Percentiles rank a stretch among this genome's conserved stretches.
Conservation (phyloP, 2,329 filamentous ascomycete species). For the Ciborinia camelliae region DNA sequence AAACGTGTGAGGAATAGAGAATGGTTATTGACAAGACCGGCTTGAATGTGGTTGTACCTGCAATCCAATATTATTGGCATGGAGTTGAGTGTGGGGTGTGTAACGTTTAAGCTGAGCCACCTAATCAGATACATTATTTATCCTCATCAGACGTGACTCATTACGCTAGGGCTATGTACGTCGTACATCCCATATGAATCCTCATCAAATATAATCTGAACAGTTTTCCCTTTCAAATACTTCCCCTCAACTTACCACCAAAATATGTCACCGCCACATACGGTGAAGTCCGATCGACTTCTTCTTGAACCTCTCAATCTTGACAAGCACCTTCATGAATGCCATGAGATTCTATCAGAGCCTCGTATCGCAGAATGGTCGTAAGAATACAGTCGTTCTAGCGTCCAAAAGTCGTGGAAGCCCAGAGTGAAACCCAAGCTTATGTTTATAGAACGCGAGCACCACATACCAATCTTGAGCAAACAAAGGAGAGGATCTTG, state of each 20-base stretch:
- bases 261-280: neutral
- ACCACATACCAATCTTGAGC: neutral
- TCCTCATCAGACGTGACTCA: neutral
- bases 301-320: constrained; percentile 6
- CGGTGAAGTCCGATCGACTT: neutral
- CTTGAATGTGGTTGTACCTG: neutral
- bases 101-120: neutral
- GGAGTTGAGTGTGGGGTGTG: neutral
- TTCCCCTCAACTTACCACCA: neutral
- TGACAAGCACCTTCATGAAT: neutral
- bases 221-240: neutral
- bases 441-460: neutral
- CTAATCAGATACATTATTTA: neutral
- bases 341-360: neutral
- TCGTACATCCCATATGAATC: neutral
- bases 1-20: constrained; percentile 3
- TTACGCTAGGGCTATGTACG: neutral
- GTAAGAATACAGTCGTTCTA: no score
- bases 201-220: neutral
- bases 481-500: neutral
- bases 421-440: neutral
- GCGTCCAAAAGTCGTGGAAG: neutral
- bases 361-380: constrained; percentile 4
- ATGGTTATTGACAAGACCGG: constrained; percentile 3
- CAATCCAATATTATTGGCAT: neutral